These are phyloP conservation scores for Aspergillus proliferans DNA, from an alignment of 2,329 filamentous ascomycete species.

Conservation along the genomic window DNA sequence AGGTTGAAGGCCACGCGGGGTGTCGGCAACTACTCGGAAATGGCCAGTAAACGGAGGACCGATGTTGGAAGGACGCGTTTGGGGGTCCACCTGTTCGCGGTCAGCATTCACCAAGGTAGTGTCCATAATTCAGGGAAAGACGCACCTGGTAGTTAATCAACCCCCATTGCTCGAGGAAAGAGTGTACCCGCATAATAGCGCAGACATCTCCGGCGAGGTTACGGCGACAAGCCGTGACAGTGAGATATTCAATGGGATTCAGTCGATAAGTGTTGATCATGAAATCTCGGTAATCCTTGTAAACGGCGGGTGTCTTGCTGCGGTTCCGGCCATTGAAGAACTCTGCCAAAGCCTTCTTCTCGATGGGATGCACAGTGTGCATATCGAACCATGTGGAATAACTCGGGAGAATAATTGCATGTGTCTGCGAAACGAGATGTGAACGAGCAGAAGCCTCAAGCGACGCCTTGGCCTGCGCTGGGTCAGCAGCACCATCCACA, in stretches of 20 bases:
- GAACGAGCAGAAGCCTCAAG: constrained; percentile 82
- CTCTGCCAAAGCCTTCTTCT: constrained; percentile 90
- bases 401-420: constrained; percentile 91
- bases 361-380: constrained; percentile 82
- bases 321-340: constrained; percentile 98
- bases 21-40: constrained; percentile 93
- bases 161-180: constrained; percentile 97
- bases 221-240: constrained; percentile 88
- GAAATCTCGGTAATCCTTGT: constrained; percentile 98
- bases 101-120: constrained; percentile 4
- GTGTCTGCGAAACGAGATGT: constrained; percentile 87
- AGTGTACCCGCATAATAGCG: constrained; percentile 97
- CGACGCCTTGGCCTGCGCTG: constrained; percentile 68
- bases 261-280: constrained; percentile 99
- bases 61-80: constrained; percentile 89
- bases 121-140: background rate
- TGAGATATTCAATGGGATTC: constrained; percentile 93
- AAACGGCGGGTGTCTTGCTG: constrained; percentile 94
- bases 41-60: constrained; percentile 96
- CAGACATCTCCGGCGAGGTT: constrained; percentile 97
- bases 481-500: constrained; percentile 48
- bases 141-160: constrained; percentile 96
- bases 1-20: constrained; percentile 85
- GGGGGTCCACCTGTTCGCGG: constrained; percentile 73
- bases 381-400: constrained; percentile 99